A percentile compares a stretch with the other conserved stretches of the same genome.
These are phyloP conservation scores for Pisolithus thermaeus DNA, from an alignment of 1,284 basidiomycete genomes.

Conservation along the genomic window DNA sequence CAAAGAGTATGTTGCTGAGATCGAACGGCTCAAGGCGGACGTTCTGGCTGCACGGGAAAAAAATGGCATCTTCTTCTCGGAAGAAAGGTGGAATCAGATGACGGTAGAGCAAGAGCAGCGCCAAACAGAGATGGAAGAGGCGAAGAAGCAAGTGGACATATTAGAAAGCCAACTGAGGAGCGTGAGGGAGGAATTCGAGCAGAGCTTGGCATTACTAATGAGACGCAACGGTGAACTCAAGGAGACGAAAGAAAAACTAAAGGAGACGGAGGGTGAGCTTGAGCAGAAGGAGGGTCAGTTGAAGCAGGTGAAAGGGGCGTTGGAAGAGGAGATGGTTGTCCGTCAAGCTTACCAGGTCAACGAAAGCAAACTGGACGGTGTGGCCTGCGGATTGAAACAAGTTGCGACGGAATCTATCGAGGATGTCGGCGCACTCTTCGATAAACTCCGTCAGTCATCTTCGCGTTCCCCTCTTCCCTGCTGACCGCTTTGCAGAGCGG, in stretches of 20 bases:
- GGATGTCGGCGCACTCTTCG: slow-evolving; percentile 73
- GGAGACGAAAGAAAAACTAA: slow-evolving; percentile 54
- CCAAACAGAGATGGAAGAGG: slow-evolving; percentile 74
- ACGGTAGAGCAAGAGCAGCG: slow-evolving; percentile 69
- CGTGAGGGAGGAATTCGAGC: slow-evolving; percentile 87
- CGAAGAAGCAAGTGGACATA: slow-evolving; percentile 75
- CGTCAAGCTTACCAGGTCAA: slow-evolving; percentile 73
- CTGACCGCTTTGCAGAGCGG: slow-evolving; percentile 48
- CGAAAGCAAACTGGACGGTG: slow-evolving; percentile 64
- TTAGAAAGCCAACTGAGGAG: slow-evolving; percentile 76
- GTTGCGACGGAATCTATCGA: slow-evolving; percentile 63
- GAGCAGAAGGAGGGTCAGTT: slow-evolving; percentile 51
- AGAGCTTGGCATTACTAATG: slow-evolving; percentile 73
- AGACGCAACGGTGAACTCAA: slow-evolving; percentile 72
- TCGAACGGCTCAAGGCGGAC: slow-evolving; percentile 90
- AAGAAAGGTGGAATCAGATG: slow-evolving; percentile 85
- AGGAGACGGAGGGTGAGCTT: slow-evolving; percentile 50
- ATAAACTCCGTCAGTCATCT: slow-evolving; percentile 70
- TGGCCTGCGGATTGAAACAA: slow-evolving; percentile 66
- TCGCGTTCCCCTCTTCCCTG: slow-evolving; percentile 8
- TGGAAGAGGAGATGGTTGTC: slow-evolving; percentile 76
- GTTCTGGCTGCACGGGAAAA: slow-evolving; percentile 88
- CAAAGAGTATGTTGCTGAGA: slow-evolving; percentile 94
- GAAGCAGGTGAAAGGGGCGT: slow-evolving; percentile 44
- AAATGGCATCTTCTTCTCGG: slow-evolving; percentile 90